phyloP scores from a whole-genome alignment of 345 rosid genomes.

The Syzygium aromaticum region DNA sequence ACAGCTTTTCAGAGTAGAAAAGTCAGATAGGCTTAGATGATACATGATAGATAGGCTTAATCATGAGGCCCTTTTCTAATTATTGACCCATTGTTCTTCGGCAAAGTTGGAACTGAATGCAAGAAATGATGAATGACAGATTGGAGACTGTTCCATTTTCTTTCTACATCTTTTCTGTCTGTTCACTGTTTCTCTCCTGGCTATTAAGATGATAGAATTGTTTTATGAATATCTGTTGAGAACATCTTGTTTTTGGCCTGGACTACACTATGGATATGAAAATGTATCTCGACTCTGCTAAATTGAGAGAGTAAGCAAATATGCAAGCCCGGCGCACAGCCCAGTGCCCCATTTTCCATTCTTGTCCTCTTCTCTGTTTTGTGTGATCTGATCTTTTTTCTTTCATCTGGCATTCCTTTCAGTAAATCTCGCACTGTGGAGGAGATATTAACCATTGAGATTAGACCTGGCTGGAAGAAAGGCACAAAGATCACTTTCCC shows the following conservation, averaged over 20 bases:
- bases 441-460: conserved; percentile 77
- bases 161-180: not conserved
- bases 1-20: not conserved
- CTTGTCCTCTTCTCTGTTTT: not conserved
- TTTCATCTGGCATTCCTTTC: conserved; percentile 13
- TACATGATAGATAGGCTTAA: not conserved
- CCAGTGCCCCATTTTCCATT: not conserved
- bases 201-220: not conserved
- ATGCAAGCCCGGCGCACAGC: not conserved
- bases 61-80: not conserved
- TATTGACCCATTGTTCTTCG: not conserved
- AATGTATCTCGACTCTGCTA: not conserved
- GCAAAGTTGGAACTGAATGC: not conserved
- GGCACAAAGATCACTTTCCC: conserved; percentile 91
- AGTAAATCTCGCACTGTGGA: conserved; percentile 47
- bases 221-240: not conserved
- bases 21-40: not conserved
- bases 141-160: not conserved
- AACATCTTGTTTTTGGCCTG: not conserved
- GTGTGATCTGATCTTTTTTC: not conserved
- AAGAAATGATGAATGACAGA: not conserved
- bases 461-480: conserved; percentile 97
- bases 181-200: not conserved
- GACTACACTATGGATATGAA: not conserved
- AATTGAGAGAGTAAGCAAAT: not conserved